phyloP scores from a whole-genome alignment of 2,329 filamentous ascomycete genomes.

The Colletotrichum sp. region DNA sequence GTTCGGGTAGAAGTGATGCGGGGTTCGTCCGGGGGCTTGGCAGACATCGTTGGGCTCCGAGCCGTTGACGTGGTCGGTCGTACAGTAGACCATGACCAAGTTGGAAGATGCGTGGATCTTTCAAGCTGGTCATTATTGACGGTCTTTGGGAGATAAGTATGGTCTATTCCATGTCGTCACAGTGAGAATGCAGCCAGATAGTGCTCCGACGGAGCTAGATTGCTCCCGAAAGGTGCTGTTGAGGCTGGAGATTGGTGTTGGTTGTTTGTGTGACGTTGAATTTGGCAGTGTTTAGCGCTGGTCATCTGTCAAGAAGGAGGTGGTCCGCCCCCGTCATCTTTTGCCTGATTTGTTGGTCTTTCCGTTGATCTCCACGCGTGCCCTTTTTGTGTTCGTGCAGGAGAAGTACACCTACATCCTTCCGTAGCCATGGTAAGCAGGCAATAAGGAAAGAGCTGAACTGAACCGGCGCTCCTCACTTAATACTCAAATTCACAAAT shows the following conservation, averaged over 20 bases:
- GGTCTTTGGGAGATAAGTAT: background rate
- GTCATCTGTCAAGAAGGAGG: background rate
- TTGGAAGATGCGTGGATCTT: background rate
- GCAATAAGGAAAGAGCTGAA: background rate
- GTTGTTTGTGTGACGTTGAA: background rate
- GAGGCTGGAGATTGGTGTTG: background rate
- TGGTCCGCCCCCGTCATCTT: background rate
- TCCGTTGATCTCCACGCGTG: background rate
- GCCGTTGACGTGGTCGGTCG: background rate
- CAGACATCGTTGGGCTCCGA: background rate
- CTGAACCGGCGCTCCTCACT: accelerated
- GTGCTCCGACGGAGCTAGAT: background rate
- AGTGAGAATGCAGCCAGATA: background rate
- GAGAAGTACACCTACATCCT: background rate
- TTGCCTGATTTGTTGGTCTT: background rate
- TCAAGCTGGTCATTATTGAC: background rate
- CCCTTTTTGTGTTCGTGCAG: background rate
- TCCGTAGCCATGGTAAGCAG: background rate
- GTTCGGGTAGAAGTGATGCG: background rate
- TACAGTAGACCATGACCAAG: background rate
- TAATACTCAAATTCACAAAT: background rate
- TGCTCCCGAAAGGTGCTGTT: background rate
- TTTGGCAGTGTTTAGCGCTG: conserved; percentile 1
- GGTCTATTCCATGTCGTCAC: background rate
- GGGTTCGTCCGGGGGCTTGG: background rate